Conservation (phyloP, 176 grass and related monocot species). For the Triticum aestivum region IWGSC_CS_RefSeq_v2.1 NC_057814.1:633889733-633890232, state of each 20-base stretch:
- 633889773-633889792: not conserved
- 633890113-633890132: constrained; percentile 20
- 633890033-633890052: constrained; percentile 20
- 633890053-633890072: not conserved
- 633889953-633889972: not conserved
- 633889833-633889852: not conserved
- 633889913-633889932: not conserved
- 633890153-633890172: constrained; percentile 29
- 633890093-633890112: not conserved
- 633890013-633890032: constrained; percentile 18
- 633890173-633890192: constrained; percentile 49
- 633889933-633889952: not conserved
- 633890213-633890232: not conserved
- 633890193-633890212: not conserved
- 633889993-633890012: not conserved
- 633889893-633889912: too few species aligned
- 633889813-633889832: constrained; percentile 34
- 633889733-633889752: constrained; percentile 6
- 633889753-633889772: constrained; percentile 14
- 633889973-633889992: not conserved
- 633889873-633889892: too few species aligned
- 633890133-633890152: not conserved
- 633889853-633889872: not conserved
- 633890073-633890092: constrained; percentile 44
- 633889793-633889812: not conserved